Percentiles rank a stretch among this genome's conserved stretches.
Evolutionary conservation across 2,329 filamentous ascomycete genomes (phyloP).

Genomic region (Tolypocladium nubicola): DNA sequence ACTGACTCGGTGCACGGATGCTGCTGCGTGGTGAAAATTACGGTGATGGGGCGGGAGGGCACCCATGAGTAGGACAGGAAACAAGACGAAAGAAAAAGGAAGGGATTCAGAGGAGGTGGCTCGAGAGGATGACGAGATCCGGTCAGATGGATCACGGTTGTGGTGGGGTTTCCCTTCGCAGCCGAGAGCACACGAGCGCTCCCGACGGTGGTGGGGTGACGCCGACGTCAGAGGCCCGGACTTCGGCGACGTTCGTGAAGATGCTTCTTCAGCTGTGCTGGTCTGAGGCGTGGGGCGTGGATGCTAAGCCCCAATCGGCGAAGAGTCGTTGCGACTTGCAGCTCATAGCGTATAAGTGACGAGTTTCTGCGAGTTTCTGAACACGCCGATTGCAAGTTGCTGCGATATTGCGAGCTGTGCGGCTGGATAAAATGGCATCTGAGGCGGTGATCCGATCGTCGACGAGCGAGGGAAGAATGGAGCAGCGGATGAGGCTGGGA

Average conservation of each 20-base stretch:
- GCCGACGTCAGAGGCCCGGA: neutral
- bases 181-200: neutral
- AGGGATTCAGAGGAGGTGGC: neutral
- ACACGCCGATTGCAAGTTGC: too few species aligned
- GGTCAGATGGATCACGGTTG: too few species aligned
- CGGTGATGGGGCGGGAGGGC: neutral
- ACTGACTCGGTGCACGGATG: neutral
- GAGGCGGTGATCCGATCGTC: too few species aligned
- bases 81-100: neutral
- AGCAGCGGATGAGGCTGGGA: too few species aligned
- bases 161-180: neutral
- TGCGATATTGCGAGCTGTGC: too few species aligned
- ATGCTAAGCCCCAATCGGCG: too few species aligned
- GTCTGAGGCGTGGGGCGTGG: neutral
- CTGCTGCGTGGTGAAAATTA: neutral
- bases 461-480: too few species aligned
- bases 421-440: too few species aligned
- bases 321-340: too few species aligned
- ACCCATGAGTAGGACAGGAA: neutral
- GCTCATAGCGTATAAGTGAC: too few species aligned
- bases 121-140: too few species aligned
- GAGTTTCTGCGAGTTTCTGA: too few species aligned
- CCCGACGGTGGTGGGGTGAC: neutral
- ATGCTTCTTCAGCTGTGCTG: neutral
- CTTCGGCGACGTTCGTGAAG: neutral